Evolutionary conservation across 352 stramenopile species (phyloP).

Genomic region (Phytophthora pini): DNA sequence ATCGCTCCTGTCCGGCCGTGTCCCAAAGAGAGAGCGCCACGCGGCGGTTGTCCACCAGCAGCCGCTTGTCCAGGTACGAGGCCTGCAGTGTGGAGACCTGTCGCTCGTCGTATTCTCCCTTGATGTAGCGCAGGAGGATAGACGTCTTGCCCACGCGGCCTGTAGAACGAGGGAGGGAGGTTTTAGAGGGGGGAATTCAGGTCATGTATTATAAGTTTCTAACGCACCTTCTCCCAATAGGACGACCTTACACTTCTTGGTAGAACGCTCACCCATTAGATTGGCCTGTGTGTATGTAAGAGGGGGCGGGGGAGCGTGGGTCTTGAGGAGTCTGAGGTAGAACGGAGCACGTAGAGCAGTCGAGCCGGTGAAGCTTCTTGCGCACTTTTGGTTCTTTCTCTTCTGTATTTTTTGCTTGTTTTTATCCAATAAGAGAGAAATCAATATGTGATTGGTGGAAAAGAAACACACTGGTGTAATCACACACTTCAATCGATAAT

Average conservation of each 20-base stretch:
- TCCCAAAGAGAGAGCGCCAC: conserved; percentile 90
- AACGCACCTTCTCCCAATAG: conserved; percentile 80
- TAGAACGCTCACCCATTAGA: conserved; percentile 67
- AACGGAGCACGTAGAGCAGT: not conserved
- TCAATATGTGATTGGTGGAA: conserved; percentile 1
- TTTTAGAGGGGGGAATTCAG: not conserved
- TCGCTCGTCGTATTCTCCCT: conserved; percentile 93
- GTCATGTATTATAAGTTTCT: not conserved
- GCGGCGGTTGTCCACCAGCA: conserved; percentile 84
- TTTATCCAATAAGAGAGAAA: conserved; percentile 8
- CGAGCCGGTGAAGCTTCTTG: conserved; percentile 14
- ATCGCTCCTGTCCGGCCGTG: conserved; percentile 89
- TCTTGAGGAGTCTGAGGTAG: not conserved
- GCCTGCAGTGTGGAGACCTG: conserved; percentile 94
- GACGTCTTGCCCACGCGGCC: conserved; percentile 95
- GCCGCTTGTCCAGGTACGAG: conserved; percentile 93
- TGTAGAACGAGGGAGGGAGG: conserved; percentile 32
- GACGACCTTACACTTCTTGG: conserved; percentile 87
- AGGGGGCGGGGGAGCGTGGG: not conserved
- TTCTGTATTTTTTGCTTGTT: not conserved
- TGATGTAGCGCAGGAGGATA: conserved; percentile 94
- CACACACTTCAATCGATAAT: conserved; percentile 26
- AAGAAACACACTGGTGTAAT: conserved; percentile 5
- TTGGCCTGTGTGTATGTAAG: not conserved
- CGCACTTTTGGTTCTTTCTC: conserved; percentile 10